These are phyloP conservation scores for Coemansia sp. DNA, from an alignment of 192 early-diverging fungal species.

Conservation along the genomic window DNA sequence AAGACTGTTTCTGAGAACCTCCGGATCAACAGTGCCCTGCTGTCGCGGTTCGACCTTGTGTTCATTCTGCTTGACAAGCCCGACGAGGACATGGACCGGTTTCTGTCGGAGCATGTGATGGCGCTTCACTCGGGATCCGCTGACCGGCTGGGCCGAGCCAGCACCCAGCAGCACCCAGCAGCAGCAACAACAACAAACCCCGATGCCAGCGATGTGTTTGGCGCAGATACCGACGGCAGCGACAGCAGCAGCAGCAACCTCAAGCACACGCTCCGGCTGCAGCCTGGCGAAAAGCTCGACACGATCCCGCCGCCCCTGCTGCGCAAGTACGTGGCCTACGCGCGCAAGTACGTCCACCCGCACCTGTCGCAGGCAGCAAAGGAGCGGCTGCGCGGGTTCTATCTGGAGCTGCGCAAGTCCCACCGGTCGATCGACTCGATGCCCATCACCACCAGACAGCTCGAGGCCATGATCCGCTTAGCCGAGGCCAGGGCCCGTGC, in stretches of 20 bases:
- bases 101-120: conserved; percentile 82
- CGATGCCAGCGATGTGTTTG: conserved; percentile 9
- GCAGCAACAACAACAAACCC: neutral
- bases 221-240: neutral
- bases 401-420: conserved; percentile 64
- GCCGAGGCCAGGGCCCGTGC: conserved; percentile 76
- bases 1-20: conserved; percentile 85
- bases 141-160: conserved; percentile 1
- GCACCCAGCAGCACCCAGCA: neutral
- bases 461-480: conserved; percentile 78
- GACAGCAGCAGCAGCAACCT: conserved; percentile 5
- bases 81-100: conserved; percentile 75
- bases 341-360: conserved; percentile 76
- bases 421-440: conserved; percentile 68
- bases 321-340: conserved; percentile 87
- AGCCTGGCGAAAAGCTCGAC: conserved; percentile 59
- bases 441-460: conserved; percentile 79
- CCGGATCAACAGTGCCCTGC: conserved; percentile 68
- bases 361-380: conserved; percentile 63
- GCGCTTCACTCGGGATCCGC: conserved; percentile 58
- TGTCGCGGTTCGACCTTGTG: conserved; percentile 82
- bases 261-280: conserved; percentile 48
- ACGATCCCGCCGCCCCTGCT: conserved; percentile 65
- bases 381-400: conserved; percentile 67
- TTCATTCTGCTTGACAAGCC: conserved; percentile 84